Base-by-base conservation (phyloP, 148 eudicot species). In the Limonium bicolor region DNA sequence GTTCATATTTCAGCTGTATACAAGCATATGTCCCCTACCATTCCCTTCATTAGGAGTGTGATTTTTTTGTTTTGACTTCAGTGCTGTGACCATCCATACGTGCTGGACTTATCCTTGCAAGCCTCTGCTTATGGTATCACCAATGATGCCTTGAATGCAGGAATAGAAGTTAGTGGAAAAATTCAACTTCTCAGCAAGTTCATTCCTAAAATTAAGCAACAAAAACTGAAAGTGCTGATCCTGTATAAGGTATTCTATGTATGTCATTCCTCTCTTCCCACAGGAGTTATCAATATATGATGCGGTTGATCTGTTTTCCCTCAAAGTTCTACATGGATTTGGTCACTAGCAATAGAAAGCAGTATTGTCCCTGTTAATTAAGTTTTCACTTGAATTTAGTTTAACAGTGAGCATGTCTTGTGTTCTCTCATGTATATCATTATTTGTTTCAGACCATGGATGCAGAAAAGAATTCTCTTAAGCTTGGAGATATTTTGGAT, bases 71-170 rank as follows among this genome's bases (percentile, higher is more conserved):
- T 53, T 54, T 60, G 13, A 48, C 68, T 34, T 35, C 60, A 87
- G 96, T 76, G 82, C 38, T 82, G 96, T 65, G 80, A 82, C 64
- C 96, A 82, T 41, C 96, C 96, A 1, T 87, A 82, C 63, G 55
- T 73, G 20, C 58, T 69, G 53, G 86, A 82, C 52, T 27, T 45
- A 21, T 65, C 67, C 34, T 46, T 87, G 54, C 74, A 69, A 53
- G 38, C 22, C 30, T 56, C 50, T 29, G 72, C 68, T 44, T 53
- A 25, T 33, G 73, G 60, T 42, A 60, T 70, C 7, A 11, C 32
- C 1, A 48, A 15, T 42, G 80, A 69, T 51, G 12, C 25, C 24
- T 58, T 82, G 68, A 69, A 65, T 39, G 63, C 70, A 58, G 96
- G 78, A 14, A 76, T 82, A 64, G 67, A 73, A 65, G 94, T 72